A percentile compares a stretch with the other conserved stretches of the same genome.
These are phyloP conservation scores for Aspergillus sclerotioniger DNA, from an alignment of 495 filamentous ascomycete genomes.

Conservation along the genomic window DNA sequence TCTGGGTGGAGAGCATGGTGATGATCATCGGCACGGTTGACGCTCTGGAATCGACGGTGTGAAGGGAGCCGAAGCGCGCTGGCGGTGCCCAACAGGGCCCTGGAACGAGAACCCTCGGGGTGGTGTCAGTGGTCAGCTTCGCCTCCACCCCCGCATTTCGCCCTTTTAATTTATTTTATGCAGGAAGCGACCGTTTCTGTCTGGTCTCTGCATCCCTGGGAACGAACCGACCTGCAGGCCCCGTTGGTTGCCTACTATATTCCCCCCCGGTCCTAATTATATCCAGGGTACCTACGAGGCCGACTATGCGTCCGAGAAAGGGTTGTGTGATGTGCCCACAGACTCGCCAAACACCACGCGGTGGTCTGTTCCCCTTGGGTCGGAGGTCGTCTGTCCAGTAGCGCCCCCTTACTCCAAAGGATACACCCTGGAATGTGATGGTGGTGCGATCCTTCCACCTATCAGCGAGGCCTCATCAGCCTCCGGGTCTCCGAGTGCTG, in stretches of 20 bases:
- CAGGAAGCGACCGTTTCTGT: constrained; percentile 5
- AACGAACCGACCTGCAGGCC: background rate
- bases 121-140: background rate
- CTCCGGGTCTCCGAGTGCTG: background rate
- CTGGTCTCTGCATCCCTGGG: constrained; percentile 4
- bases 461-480: no score
- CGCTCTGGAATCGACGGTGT: background rate
- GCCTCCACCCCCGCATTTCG: background rate
- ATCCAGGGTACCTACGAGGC: background rate
- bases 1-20: background rate
- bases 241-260: background rate
- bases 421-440: background rate
- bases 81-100: constrained; percentile 2
- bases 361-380: background rate
- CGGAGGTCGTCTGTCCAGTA: background rate
- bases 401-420: background rate
- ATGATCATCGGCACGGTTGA: constrained; percentile 2
- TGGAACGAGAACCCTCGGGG: background rate
- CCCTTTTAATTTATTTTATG: constrained; percentile 6
- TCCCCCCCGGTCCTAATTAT: background rate
- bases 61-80: background rate
- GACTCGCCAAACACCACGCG: background rate
- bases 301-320: background rate
- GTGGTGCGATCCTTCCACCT: background rate
- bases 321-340: background rate